Conservation (phyloP, 2,329 filamentous ascomycete genomes). For the Colletotrichum orbiculare region DNA sequence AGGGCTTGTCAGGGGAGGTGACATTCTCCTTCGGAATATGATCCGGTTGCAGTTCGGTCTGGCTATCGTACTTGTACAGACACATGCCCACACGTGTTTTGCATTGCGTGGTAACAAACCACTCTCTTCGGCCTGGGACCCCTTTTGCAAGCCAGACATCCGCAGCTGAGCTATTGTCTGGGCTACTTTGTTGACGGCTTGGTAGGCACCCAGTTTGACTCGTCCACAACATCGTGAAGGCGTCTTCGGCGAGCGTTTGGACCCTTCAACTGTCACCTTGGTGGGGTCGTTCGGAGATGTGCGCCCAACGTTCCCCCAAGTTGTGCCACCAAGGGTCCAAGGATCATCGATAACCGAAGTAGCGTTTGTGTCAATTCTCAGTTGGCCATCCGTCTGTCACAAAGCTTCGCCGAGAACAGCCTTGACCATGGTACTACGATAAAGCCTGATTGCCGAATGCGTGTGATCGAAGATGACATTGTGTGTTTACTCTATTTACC, state of each 20-base stretch:
- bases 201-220: slow-evolving; percentile 15
- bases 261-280: neutral
- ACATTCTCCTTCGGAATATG: slow-evolving; percentile 21
- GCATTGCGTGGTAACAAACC: neutral
- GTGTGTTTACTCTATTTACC: neutral
- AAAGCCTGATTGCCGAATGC: neutral
- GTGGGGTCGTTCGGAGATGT: slow-evolving; percentile 14
- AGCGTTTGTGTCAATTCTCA: neutral
- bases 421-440: too few relatives aligned
- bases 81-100: slow-evolving; percentile 1
- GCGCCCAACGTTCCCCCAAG: slow-evolving; percentile 3
- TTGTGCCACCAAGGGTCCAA: slow-evolving; percentile 1
- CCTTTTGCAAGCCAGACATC: slow-evolving; percentile 3
- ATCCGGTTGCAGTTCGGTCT: slow-evolving; percentile 3
- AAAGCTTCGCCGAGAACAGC: too few relatives aligned
- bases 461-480: neutral
- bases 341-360: slow-evolving; percentile 20
- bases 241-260: neutral
- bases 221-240: neutral
- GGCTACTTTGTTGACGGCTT: slow-evolving; percentile 8
- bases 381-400: neutral
- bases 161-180: neutral
- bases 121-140: neutral
- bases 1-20: slow-evolving; percentile 24
- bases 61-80: neutral